Conservation (phyloP, 345 rosid genomes). For the Punica granatum region DNA sequence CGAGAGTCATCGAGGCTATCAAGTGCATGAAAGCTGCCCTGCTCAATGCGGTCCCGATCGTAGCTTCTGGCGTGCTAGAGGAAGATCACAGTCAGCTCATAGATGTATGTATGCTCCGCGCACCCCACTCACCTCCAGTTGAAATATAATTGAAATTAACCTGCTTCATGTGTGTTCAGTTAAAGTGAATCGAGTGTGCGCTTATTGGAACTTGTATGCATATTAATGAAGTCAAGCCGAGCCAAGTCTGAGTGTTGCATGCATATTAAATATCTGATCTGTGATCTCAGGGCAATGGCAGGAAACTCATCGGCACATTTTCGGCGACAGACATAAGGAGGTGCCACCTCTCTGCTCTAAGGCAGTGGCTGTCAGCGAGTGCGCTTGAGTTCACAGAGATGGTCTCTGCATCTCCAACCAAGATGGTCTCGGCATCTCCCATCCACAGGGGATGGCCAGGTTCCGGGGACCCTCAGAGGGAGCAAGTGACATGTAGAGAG, state of each 20-base stretch:
- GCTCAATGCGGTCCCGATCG: slow-evolving; percentile 79
- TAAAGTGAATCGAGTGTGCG: too few species aligned
- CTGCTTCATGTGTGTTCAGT: too few species aligned
- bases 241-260: too few species aligned
- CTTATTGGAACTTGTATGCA: too few species aligned
- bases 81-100: slow-evolving; percentile 55
- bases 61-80: slow-evolving; percentile 28
- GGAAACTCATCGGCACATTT: slow-evolving; percentile 64
- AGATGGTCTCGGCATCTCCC: too few species aligned
- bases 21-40: slow-evolving; percentile 57
- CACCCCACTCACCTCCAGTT: too few species aligned
- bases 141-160: too few species aligned
- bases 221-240: too few species aligned
- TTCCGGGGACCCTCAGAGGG: slow-evolving; percentile 16
- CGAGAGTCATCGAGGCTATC: slow-evolving; percentile 50
- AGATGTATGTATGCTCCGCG: slow-evolving; percentile 29
- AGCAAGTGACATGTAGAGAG: slow-evolving; percentile 41
- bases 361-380: slow-evolving; percentile 49
- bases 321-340: slow-evolving; percentile 76
- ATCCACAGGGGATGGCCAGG: neutral
- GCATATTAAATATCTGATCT: neutral
- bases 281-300: slow-evolving; percentile 55
- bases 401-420: slow-evolving; percentile 1
- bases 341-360: slow-evolving; percentile 44
- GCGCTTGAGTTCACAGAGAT: slow-evolving; percentile 56